Conservation (phyloP, 2,329 filamentous ascomycete genomes). For the Fusarium paranaense region DNA sequence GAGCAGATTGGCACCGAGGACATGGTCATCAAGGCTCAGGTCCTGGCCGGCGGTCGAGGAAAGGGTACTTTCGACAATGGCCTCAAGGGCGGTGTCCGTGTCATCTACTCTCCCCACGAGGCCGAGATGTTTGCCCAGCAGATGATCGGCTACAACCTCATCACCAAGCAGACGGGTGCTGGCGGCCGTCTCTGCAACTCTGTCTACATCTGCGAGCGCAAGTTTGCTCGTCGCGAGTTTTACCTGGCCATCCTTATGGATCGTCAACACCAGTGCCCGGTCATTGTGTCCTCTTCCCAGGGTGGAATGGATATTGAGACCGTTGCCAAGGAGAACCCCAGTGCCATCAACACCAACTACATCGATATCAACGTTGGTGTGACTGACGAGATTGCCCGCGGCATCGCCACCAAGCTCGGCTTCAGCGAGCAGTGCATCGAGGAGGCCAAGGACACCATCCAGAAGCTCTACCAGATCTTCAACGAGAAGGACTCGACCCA, state of each 20-base stretch:
- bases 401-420: conserved; percentile 90
- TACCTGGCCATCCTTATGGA: conserved; percentile 99
- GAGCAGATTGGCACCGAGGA: conserved; percentile 93
- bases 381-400: conserved; percentile 92
- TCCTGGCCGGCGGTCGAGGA: conserved; percentile 95
- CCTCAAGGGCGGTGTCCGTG: conserved; percentile 97
- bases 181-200: conserved; percentile 93
- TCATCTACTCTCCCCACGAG: conserved; percentile 97
- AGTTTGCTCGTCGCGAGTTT: conserved; percentile 98
- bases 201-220: conserved; percentile 99
- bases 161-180: conserved; percentile 99
- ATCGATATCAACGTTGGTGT: conserved; percentile 96
- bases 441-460: conserved; percentile 94
- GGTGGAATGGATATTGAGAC: conserved; percentile 99
- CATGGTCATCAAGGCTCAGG: conserved; percentile 99
- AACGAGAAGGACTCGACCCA: conserved; percentile 98
- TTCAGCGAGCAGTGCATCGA: conserved; percentile 98
- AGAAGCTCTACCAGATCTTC: conserved; percentile 99
- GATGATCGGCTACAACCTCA: conserved; percentile 99
- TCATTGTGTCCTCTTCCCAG: conserved; percentile 97
- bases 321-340: conserved; percentile 97
- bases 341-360: conserved; percentile 93
- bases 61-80: conserved; percentile 99
- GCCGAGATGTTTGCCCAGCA: conserved; percentile 98
- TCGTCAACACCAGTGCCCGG: conserved; percentile 87